These are phyloP conservation scores for Penicillium cinerascens DNA, from an alignment of 495 filamentous ascomycete genomes.

Conservation along the genomic window DNA sequence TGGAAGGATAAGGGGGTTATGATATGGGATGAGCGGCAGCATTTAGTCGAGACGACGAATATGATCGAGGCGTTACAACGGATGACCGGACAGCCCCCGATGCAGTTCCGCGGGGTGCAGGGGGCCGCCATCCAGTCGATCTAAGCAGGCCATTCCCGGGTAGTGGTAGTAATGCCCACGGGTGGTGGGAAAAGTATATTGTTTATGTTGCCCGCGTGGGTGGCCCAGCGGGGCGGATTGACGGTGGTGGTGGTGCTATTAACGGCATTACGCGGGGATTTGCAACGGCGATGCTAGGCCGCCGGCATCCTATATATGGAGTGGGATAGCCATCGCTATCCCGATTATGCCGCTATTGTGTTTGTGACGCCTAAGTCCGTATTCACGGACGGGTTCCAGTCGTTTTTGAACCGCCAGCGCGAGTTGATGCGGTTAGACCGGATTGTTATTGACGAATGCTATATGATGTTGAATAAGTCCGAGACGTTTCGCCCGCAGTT, in stretches of 20 bases:
- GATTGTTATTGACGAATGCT: conserved; percentile 22
- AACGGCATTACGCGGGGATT: conserved; percentile 13
- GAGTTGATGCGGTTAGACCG: conserved; percentile 12
- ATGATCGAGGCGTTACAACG: too few relatives aligned
- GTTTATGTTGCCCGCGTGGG: too few relatives aligned
- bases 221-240: too few relatives aligned
- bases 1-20: too few relatives aligned
- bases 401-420: conserved; percentile 19
- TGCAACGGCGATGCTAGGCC: conserved; percentile 11
- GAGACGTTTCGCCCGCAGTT: conserved; percentile 8
- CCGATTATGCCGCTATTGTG: conserved; percentile 13
- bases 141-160: background rate
- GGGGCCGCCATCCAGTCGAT: too few relatives aligned
- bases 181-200: too few relatives aligned
- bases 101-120: too few relatives aligned
- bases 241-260: conserved; percentile 7
- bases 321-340: conserved; percentile 8
- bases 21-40: too few relatives aligned
- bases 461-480: conserved; percentile 17
- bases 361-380: conserved; percentile 19
- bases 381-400: conserved; percentile 8
- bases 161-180: too few relatives aligned
- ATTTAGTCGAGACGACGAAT: too few relatives aligned
- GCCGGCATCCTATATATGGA: conserved; percentile 1
- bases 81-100: too few relatives aligned